Percentiles rank a stretch among this genome's conserved stretches.
These are phyloP conservation scores for Thalassiosira mediterranea DNA, from an alignment of 352 stramenopile genomes.

Conservation along the genomic window DNA sequence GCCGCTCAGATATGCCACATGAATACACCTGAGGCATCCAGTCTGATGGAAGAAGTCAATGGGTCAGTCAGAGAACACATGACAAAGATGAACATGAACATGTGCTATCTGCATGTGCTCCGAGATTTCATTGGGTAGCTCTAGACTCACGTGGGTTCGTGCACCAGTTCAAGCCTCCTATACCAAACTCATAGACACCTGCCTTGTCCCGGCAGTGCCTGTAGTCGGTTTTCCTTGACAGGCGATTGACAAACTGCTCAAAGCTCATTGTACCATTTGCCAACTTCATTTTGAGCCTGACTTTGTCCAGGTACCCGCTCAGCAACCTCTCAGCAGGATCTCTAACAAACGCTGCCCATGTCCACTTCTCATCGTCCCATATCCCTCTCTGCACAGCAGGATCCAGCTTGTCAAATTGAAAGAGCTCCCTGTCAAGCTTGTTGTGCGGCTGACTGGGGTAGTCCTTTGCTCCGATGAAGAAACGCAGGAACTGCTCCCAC, in stretches of 20 bases:
- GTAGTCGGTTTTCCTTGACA: conserved; percentile 8
- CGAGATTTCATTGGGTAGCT: not conserved
- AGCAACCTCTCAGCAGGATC: conserved; percentile 55
- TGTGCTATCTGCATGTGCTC: too few species aligned
- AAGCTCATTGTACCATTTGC: conserved; percentile 15
- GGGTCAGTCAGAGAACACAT: too few species aligned
- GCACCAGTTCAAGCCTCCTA: conserved; percentile 15
- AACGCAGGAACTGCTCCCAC: conserved; percentile 63
- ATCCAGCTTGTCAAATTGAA: conserved; percentile 47
- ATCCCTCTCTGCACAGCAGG: conserved; percentile 20
- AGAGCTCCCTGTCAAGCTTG: conserved; percentile 45
- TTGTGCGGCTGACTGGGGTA: conserved; percentile 48
- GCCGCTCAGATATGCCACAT: conserved; percentile 38
- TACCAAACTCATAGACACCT: conserved; percentile 1
- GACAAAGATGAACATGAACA: too few species aligned
- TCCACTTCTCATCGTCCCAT: conserved; percentile 50
- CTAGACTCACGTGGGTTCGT: conserved; percentile 17
- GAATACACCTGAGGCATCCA: conserved; percentile 39
- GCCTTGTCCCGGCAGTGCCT: not conserved
- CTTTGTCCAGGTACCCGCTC: conserved; percentile 58
- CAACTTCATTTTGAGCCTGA: conserved; percentile 26
- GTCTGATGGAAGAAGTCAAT: too few species aligned
- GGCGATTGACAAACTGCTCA: conserved; percentile 25
- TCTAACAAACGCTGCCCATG: conserved; percentile 55
- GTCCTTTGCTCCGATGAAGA: conserved; percentile 58